Evolutionary conservation across 805 yeast species (phyloP), one percentile per base, ranked within the genome.

Genomic region (Cyberlindnera subsufficiens): DNA sequence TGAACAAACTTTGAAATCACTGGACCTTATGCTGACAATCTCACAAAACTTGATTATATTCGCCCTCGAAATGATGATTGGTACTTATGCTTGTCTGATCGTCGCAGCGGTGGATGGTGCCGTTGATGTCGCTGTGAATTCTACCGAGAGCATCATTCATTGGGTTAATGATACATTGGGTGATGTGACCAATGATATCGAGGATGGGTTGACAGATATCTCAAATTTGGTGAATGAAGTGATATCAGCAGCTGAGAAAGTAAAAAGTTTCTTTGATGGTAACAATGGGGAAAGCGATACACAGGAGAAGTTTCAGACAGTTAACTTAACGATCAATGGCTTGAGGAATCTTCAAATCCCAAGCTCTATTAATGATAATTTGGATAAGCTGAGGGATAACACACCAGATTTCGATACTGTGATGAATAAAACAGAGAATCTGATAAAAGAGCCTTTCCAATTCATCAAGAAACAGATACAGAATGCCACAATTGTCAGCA

Each of bases 51-150:
- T 89, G 33, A 58, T 86, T 0, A 56, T 77, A 4, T 86, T 91
- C 56, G 66, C 78, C 7, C 64, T 91, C 8, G 88, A 89, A 29
- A 53, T 91, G 49, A 75, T 84, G 38, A 61, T 89, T 2, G 98
- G 97, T 0, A 93, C 98, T 0, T 87, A 86, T 61, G 82, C 84
- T 0, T 93, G 99, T 61, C 67, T 93, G 13, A 59, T 88, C 13
- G 77, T 85, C 0, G 81, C 93, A 5, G 77, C 89, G 0, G 68
- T 90, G 6, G 81, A 78, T 53, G 86, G 90, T 3, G 74, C 86
- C 0, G 82, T 81, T 1, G 79, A 78, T 50, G 77, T 80, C 27
- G 95, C 95, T 0, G 59, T 86, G 1, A 83, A 86, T 55, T 76
- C 87, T 1, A 80, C 95, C 0, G 86, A 83, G 52, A 57, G 73